Percentiles rank a stretch among this genome's conserved stretches.
Conservation (phyloP, 164 flowering plant species). For the Stephania japonica region DNA sequence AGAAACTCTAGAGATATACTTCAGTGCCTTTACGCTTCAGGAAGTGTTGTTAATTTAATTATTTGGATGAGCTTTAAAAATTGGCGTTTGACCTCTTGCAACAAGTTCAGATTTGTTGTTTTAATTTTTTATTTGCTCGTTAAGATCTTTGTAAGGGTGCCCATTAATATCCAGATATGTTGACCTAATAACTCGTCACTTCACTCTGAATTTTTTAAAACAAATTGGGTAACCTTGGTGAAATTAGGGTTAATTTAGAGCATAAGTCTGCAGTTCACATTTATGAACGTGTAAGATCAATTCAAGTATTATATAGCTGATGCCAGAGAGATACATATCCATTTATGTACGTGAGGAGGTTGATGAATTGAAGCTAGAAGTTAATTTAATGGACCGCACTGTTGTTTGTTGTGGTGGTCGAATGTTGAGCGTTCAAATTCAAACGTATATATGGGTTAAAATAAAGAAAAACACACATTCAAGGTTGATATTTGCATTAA, state of each 20-base stretch:
- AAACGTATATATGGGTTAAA: neutral
- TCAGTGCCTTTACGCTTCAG: neutral
- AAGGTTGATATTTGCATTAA: neutral
- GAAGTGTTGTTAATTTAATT: neutral
- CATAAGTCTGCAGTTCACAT: no score
- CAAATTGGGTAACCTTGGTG: no score
- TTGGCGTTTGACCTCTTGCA: neutral
- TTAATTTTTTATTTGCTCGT: no score
- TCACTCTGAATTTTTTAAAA: no score
- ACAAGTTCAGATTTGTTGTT: neutral
- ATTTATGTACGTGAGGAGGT: neutral
- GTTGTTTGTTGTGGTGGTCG: neutral
- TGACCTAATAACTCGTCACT: no score
- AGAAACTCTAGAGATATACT: no score
- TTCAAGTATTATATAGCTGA: no score
- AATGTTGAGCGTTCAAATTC: neutral
- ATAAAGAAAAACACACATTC: neutral
- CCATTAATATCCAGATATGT: no score
- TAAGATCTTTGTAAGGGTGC: no score
- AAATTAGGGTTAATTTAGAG: no score
- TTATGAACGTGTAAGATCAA: no score
- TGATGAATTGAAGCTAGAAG: neutral
- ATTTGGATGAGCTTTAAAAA: neutral
- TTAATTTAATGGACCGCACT: neutral
- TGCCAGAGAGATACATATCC: no score